Percentiles rank a stretch among this genome's conserved stretches.
Evolutionary conservation across 2,329 filamentous ascomycete genomes (phyloP).

Genomic region (Ophiostoma populinum): DNA sequence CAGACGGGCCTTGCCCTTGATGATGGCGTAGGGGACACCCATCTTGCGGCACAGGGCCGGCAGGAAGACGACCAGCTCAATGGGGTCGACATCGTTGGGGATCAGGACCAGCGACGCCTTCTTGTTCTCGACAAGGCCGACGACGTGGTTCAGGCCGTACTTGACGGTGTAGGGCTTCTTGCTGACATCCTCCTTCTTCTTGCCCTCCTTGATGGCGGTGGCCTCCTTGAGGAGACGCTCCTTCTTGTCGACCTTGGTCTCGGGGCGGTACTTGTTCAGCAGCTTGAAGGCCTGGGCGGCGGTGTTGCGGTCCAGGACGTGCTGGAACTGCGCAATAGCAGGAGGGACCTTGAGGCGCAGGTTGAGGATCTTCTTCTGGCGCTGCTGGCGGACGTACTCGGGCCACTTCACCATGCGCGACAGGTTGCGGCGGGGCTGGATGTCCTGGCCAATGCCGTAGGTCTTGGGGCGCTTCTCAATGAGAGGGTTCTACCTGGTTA

Average conservation of each 20-base stretch:
- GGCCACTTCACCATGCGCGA: slow-evolving; percentile 99
- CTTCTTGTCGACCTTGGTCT: slow-evolving; percentile 99
- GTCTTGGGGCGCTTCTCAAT: slow-evolving; percentile 96
- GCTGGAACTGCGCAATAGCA: slow-evolving; percentile 92
- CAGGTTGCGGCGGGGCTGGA: slow-evolving; percentile 90
- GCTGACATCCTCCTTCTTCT: slow-evolving; percentile 99
- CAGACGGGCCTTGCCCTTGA: slow-evolving; percentile 99
- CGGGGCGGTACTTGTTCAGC: slow-evolving; percentile 99
- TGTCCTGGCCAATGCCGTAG: slow-evolving; percentile 97
- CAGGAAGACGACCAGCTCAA: slow-evolving; percentile 98
- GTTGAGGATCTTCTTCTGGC: slow-evolving; percentile 87
- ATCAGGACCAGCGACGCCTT: slow-evolving; percentile 97
- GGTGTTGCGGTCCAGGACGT: slow-evolving; percentile 91
- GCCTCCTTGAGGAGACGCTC: slow-evolving; percentile 97
- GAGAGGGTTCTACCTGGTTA: slow-evolving; percentile 68
- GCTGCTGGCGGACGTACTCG: slow-evolving; percentile 96
- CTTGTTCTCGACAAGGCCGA: slow-evolving; percentile 97
- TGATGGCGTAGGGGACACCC: slow-evolving; percentile 96
- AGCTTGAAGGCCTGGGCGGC: slow-evolving; percentile 97
- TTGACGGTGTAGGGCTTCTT: slow-evolving; percentile 99
- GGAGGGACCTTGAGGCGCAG: slow-evolving; percentile 97
- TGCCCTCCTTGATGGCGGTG: slow-evolving; percentile 91
- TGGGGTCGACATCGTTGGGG: slow-evolving; percentile 98
- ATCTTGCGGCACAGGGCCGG: slow-evolving; percentile 99
- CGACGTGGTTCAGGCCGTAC: slow-evolving; percentile 99